phyloP scores from a whole-genome alignment of 2,329 filamentous ascomycete species.

The Colletotrichum gloeosporioides region DNA sequence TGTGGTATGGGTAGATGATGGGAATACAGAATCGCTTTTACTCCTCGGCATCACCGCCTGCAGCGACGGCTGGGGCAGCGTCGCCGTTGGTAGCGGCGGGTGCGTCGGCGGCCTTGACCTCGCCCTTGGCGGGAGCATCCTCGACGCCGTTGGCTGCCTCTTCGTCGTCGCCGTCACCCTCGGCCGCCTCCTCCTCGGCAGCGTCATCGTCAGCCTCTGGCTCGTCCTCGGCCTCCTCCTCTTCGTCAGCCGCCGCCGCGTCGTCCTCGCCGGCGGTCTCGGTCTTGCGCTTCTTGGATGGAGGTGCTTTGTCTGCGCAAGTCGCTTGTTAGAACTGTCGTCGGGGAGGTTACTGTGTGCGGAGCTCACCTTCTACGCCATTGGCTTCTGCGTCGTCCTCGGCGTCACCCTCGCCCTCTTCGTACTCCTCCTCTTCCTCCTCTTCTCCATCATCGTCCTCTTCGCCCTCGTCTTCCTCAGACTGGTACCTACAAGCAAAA shows the following conservation, averaged over 20 bases:
- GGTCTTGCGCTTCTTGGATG: constrained; percentile 59
- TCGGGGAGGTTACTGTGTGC: not conserved
- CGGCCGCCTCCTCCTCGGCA: constrained; percentile 27
- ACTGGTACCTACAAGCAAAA: constrained; percentile 41
- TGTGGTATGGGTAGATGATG: not conserved
- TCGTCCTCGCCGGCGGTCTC: constrained; percentile 33
- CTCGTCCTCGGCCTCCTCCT: constrained; percentile 33
- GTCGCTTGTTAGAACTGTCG: not conserved
- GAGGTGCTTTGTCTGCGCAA: constrained; percentile 43
- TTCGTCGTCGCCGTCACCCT: constrained; percentile 28
- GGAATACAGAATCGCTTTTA: not conserved
- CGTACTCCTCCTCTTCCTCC: constrained; percentile 41
- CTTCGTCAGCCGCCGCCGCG: constrained; percentile 36
- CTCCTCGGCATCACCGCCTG: constrained; percentile 23
- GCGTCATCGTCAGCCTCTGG: constrained; percentile 35
- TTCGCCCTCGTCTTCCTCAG: constrained; percentile 39
- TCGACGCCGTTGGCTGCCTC: constrained; percentile 25
- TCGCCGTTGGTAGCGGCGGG: constrained; percentile 30
- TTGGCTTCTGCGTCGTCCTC: constrained; percentile 32
- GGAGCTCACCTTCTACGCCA: constrained; percentile 4
- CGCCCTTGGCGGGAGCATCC: constrained; percentile 29
- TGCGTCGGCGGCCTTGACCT: constrained; percentile 29
- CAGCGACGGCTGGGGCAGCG: constrained; percentile 26
- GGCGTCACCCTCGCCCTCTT: constrained; percentile 35
- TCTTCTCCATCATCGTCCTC: constrained; percentile 46